phyloP scores from a whole-genome alignment of 1,139 yeast genomes.

The Lodderomyces jiufengensis region DNA sequence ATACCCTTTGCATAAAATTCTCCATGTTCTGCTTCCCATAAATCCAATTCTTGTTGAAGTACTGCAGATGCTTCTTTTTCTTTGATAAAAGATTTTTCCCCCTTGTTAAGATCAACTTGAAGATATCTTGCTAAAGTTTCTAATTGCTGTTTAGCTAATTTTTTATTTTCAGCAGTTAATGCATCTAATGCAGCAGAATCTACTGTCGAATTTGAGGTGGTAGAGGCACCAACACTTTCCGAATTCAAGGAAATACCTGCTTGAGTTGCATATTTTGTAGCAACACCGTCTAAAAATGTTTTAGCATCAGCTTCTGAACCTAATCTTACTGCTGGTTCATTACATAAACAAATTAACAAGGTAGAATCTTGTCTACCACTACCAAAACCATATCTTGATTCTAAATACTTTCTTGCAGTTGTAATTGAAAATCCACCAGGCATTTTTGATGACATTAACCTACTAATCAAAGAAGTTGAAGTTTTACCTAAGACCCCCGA shows the following conservation, averaged over 20 bases:
- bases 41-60: constrained; percentile 85
- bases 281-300: constrained; percentile 74
- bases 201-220: constrained; percentile 53
- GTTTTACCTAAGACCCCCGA: constrained; percentile 90
- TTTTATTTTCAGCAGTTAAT: constrained; percentile 83
- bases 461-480: constrained; percentile 80
- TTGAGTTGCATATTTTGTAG: constrained; percentile 79
- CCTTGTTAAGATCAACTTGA: constrained; percentile 85
- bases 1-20: constrained; percentile 92
- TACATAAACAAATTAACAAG: constrained; percentile 74
- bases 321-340: constrained; percentile 88
- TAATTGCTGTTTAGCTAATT: constrained; percentile 90
- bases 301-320: constrained; percentile 87
- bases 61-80: constrained; percentile 85
- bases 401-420: constrained; percentile 85
- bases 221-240: constrained; percentile 47
- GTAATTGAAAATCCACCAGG: constrained; percentile 98
- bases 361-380: constrained; percentile 93
- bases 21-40: constrained; percentile 93
- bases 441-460: constrained; percentile 95
- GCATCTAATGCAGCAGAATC: constrained; percentile 97
- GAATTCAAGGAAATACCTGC: constrained; percentile 77
- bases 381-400: constrained; percentile 87
- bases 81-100: constrained; percentile 79
- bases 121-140: constrained; percentile 94